These are phyloP conservation scores for Wickerhamiella azyma DNA, from an alignment of 805 yeast genomes.

Conservation along the genomic window DNA sequence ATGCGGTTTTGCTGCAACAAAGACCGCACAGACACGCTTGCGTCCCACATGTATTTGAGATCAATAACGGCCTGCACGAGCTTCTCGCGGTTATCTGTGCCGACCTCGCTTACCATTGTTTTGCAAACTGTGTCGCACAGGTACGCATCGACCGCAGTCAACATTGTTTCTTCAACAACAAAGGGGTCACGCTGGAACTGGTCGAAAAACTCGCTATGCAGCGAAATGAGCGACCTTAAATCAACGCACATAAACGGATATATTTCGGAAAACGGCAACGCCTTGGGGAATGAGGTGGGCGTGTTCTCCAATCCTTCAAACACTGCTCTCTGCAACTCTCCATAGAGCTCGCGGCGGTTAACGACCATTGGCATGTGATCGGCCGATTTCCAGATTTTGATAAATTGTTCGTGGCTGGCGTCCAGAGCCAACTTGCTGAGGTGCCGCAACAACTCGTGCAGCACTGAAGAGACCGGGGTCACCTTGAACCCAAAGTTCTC, in stretches of 20 bases:
- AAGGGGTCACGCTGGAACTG: constrained; percentile 49
- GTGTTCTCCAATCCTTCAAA: constrained; percentile 25
- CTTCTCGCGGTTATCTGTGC: constrained; percentile 72
- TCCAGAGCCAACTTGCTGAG: constrained; percentile 43
- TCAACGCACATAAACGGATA: constrained; percentile 79
- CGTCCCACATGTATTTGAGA: constrained; percentile 69
- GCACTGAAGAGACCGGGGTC: constrained; percentile 44
- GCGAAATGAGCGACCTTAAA: constrained; percentile 48
- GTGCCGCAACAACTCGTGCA: constrained; percentile 44
- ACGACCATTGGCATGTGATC: constrained; percentile 80
- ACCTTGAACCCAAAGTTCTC: constrained; percentile 56
- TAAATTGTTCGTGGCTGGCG: constrained; percentile 49
- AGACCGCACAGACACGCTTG: constrained; percentile 49
- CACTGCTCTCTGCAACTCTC: constrained; percentile 40
- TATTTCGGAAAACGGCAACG: constrained; percentile 76
- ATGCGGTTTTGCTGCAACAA: constrained; percentile 28
- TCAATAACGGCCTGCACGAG: constrained; percentile 80
- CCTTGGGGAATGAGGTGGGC: constrained; percentile 36
- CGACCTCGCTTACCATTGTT: constrained; percentile 45
- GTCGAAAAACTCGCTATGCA: constrained; percentile 49
- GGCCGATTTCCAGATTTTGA: constrained; percentile 53
- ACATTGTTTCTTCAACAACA: constrained; percentile 45
- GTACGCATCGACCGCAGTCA: constrained; percentile 52
- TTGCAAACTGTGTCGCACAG: constrained; percentile 52
- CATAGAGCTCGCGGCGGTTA: constrained; percentile 44